Evolutionary conservation across 148 eudicot species (phyloP), one percentile per base, ranked within the genome.

Genomic region (Euryodendron excelsum): DNA sequence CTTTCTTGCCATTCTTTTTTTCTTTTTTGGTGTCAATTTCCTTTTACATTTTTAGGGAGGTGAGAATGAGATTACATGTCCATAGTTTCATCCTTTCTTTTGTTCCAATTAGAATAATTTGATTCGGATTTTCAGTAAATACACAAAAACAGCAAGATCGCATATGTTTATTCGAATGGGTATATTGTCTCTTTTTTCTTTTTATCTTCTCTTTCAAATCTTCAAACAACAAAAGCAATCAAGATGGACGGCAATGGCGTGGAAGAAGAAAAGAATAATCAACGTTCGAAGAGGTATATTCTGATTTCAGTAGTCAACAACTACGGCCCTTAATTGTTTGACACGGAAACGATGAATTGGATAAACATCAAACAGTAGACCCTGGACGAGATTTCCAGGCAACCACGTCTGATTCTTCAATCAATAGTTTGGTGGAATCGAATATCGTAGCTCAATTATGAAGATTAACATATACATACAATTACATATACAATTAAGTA

Each of bases 261-360:
- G 71, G 17, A 33, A 25, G 27, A 75, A 76, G 34, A 39, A 59
- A 70, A 36, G 52, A 69, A 69, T 64, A 76, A 41, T 55, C 59
- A 76, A 36, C 21, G 30, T 6, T 69, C 34, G 78, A 9, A 60
- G 68, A 48, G 45, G 69, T 33, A 70, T 75, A 63, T 64, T 30
- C 67, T 15, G 25, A 53, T 13, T 7, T 63, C 7, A 25, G 7
- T 33, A 80, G 88, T 88, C 89, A 88, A 86, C 69, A 78, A 79
- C 52, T 56, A n/a, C 86, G 77, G 84, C 86, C 80, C 27, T 39
- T n/a, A 36, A 65, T 68, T 62, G 30, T 81, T 84, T 72, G 91
- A 82, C 91, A 84, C 91, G 89, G 76, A 70, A 69, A 37, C 55
- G 66, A 18, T 33, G 75, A 48, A 47, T 45, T 62, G 79, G 64